phyloP scores from a whole-genome alignment of 2,329 filamentous ascomycete genomes.

The Apiospora kogelbergensis region DNA sequence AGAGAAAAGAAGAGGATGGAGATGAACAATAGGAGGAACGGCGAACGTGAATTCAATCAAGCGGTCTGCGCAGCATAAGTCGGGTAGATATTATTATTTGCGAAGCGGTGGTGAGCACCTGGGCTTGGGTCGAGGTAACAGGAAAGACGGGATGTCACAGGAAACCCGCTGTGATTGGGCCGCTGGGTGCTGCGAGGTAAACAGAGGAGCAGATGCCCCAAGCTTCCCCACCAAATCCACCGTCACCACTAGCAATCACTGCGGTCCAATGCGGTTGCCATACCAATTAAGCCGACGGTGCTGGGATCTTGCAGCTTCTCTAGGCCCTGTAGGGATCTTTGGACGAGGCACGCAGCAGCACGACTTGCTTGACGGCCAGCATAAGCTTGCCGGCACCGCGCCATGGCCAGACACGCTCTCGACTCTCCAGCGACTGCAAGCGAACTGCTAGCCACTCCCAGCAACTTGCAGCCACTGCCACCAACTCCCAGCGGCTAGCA shows the following conservation, averaged over 20 bases:
- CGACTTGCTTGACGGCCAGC: too few species aligned
- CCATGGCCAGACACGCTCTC: background rate
- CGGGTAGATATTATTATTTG: constrained; percentile 4
- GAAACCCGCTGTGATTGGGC: background rate
- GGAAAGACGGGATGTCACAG: background rate
- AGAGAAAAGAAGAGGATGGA: background rate
- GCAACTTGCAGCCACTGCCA: background rate
- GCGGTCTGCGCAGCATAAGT: background rate
- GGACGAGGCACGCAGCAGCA: background rate
- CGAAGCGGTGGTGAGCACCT: constrained; percentile 1
- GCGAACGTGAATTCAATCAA: background rate
- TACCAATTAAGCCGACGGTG: constrained; percentile 5
- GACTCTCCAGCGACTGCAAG: background rate
- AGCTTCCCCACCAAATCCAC: constrained; percentile 7
- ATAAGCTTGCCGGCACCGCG: background rate
- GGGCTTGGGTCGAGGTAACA: constrained; percentile 1
- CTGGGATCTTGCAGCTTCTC: background rate
- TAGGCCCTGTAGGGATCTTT: background rate
- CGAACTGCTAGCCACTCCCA: background rate
- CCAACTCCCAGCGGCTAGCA: background rate
- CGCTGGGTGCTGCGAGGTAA: background rate
- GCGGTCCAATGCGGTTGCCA: background rate
- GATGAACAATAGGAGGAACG: constrained; percentile 7
- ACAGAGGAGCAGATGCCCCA: constrained; percentile 3
- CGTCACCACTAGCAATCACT: background rate